Evolutionary conservation across 2,329 filamentous ascomycete species (phyloP), one percentile per base, ranked within the genome.

Genomic region (Alternaria triticina): DNA sequence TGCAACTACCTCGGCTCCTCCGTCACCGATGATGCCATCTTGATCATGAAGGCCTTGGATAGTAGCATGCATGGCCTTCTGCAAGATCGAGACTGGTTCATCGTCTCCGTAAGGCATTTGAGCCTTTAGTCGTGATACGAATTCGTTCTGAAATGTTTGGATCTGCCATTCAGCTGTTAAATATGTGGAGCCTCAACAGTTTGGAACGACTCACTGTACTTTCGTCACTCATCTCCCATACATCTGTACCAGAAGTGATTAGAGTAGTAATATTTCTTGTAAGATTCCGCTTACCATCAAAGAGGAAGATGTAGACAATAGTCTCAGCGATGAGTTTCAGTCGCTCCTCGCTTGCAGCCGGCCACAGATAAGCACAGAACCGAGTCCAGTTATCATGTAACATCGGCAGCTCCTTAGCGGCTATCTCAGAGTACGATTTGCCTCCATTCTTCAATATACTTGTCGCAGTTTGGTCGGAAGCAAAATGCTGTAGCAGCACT

Each of bases 141-240:
- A 36, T 36, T 36, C 33, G 15, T 36, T 36, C 33, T 36, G 33
- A n/a, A 23, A 33, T 54, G 51, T 25, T 25, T 54, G 33, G 33
- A 36, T 54, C 30, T 54, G 51, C 33, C 51, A 25, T 23, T 23
- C 7, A 54, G 51, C 33, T 54, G 33, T 36, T 36, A 36, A 36
- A n/a, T 36, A n/a, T 36, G 15, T 36, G 33, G 33, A 36, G 15
- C 15, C 33, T 36, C 33, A n/a, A 36, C 33, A 36, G 33, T 36
- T 36, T 36, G 33, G 33, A 36, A 36, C 15, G 15, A 36, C 33
- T 36, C 33, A 36, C 33, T 36, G 33, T 54, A 22, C 40, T 22
- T 54, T 54, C 51, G 33, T 20, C 23, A 25, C 40, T 33, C 51
- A 54, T 54, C 51, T 54, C 51, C 51, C 51, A 54, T 33, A 33